phyloP scores from a whole-genome alignment of 2,329 filamentous ascomycete genomes.

The Juglanconis oblonga region DNA sequence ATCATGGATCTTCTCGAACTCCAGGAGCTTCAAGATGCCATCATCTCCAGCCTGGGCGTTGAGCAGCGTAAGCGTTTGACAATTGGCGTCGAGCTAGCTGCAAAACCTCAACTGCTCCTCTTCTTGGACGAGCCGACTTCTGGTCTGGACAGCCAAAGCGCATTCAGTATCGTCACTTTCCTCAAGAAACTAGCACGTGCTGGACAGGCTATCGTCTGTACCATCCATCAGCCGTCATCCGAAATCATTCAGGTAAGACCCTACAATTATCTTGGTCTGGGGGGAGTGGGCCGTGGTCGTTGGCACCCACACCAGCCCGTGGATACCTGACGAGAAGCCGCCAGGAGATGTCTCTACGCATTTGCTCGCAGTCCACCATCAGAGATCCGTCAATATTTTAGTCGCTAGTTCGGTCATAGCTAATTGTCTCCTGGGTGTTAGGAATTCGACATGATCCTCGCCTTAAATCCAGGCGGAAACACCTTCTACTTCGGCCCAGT shows the following conservation, averaged over 20 bases:
- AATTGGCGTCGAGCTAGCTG: slow-evolving; percentile 72
- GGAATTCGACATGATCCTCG: slow-evolving; percentile 51
- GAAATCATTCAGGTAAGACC: slow-evolving; percentile 33
- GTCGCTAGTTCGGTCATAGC: slow-evolving; percentile 70
- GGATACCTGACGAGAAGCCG: too few relatives aligned
- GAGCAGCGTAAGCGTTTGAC: slow-evolving; percentile 57
- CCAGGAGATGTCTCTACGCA: too few relatives aligned
- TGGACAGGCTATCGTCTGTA: slow-evolving; percentile 42
- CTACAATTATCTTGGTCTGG: background rate
- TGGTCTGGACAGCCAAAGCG: slow-evolving; percentile 70
- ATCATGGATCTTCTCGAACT: slow-evolving; percentile 69
- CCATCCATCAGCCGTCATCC: slow-evolving; percentile 44
- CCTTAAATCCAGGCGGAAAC: slow-evolving; percentile 58
- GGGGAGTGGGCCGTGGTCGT: too few relatives aligned
- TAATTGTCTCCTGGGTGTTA: slow-evolving; percentile 57
- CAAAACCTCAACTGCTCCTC: slow-evolving; percentile 67
- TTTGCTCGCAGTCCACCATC: too few relatives aligned
- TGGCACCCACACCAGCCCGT: too few relatives aligned
- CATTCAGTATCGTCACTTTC: slow-evolving; percentile 69
- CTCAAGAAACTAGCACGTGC: slow-evolving; percentile 59
- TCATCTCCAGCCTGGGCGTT: slow-evolving; percentile 63
- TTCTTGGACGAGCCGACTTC: slow-evolving; percentile 77
- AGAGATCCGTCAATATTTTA: slow-evolving; percentile 34
- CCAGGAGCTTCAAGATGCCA: slow-evolving; percentile 63
- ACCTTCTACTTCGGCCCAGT: slow-evolving; percentile 73